Conservation (phyloP, 2,329 filamentous ascomycete species). For the Parastagonospora avenae region DNA sequence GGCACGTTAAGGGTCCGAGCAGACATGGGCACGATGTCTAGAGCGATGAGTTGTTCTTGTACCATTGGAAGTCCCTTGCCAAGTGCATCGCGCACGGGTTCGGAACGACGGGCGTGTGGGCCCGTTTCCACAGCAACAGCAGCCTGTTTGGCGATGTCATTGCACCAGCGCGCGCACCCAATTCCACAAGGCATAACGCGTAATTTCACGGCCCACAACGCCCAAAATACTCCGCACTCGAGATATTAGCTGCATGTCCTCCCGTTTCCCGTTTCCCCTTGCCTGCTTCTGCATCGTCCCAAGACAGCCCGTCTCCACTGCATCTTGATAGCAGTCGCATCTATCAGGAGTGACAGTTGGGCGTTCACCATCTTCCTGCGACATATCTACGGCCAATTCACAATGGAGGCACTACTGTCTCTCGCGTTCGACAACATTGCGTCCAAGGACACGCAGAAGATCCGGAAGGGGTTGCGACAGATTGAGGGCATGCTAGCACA, state of each 20-base stretch:
- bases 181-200: slow-evolving; percentile 13
- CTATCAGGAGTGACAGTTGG: slow-evolving; percentile 6
- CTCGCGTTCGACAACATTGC: slow-evolving; percentile 96
- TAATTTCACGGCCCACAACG: slow-evolving; percentile 32
- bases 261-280: slow-evolving; percentile 20
- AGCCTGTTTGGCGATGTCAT: slow-evolving; percentile 25
- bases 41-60: slow-evolving; percentile 6
- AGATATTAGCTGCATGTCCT: slow-evolving; percentile 35
- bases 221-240: slow-evolving; percentile 35
- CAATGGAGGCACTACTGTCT: slow-evolving; percentile 89
- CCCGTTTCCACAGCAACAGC: slow-evolving; percentile 19
- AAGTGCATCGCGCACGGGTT: slow-evolving; percentile 16
- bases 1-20: not conserved
- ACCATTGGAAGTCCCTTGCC: slow-evolving; percentile 5
- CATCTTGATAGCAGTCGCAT: slow-evolving; percentile 11
- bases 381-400: slow-evolving; percentile 12
- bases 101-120: slow-evolving; percentile 12
- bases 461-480: slow-evolving; percentile 91
- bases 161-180: slow-evolving; percentile 8
- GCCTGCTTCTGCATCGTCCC: slow-evolving; percentile 21
- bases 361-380: slow-evolving; percentile 8
- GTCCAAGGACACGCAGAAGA: slow-evolving; percentile 85
- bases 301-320: slow-evolving; percentile 10
- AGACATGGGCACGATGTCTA: slow-evolving; percentile 8
- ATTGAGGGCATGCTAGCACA: slow-evolving; percentile 93